A percentile compares a stretch with the other conserved stretches of the same genome.
These are phyloP conservation scores for Lyophyllum shimeji DNA, from an alignment of 768 basidiomycete genomes.

Conservation along the genomic window DNA sequence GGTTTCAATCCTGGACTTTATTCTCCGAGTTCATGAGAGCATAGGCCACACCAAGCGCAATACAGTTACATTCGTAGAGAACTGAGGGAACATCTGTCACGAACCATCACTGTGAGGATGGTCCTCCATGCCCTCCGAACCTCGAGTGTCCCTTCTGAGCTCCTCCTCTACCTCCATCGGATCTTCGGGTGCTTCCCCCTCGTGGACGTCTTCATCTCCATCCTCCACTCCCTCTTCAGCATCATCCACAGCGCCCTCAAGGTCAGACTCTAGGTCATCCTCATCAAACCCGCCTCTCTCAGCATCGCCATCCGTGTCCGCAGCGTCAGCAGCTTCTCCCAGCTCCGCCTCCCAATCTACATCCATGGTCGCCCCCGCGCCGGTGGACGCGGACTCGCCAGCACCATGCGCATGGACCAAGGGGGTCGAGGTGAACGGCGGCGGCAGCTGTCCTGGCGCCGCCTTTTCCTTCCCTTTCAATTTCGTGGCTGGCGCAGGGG, in stretches of 20 bases:
- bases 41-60: background rate
- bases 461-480: constrained; percentile 38
- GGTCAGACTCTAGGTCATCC: constrained; percentile 23
- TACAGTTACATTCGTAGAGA: background rate
- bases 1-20: too few species aligned
- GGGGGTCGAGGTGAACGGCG: constrained; percentile 31
- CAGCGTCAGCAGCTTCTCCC: constrained; percentile 25
- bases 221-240: constrained; percentile 29
- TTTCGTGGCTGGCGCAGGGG: constrained; percentile 22
- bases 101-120: background rate
- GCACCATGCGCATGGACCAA: constrained; percentile 14
- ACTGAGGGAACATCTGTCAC: background rate
- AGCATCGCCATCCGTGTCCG: constrained; percentile 23
- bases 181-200: constrained; percentile 30
- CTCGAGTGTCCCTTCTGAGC: constrained; percentile 13
- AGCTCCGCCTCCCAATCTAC: constrained; percentile 27
- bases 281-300: constrained; percentile 10
- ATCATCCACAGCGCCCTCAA: constrained; percentile 35
- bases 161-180: constrained; percentile 35
- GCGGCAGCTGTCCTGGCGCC: constrained; percentile 21
- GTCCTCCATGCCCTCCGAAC: constrained; percentile 5
- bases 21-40: too few species aligned
- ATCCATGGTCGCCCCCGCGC: constrained; percentile 30
- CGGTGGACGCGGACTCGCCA: constrained; percentile 29
- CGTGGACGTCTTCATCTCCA: constrained; percentile 20